phyloP scores from a whole-genome alignment of 2,329 filamentous ascomycete species.

The Cercospora zeae-maydis region DNA sequence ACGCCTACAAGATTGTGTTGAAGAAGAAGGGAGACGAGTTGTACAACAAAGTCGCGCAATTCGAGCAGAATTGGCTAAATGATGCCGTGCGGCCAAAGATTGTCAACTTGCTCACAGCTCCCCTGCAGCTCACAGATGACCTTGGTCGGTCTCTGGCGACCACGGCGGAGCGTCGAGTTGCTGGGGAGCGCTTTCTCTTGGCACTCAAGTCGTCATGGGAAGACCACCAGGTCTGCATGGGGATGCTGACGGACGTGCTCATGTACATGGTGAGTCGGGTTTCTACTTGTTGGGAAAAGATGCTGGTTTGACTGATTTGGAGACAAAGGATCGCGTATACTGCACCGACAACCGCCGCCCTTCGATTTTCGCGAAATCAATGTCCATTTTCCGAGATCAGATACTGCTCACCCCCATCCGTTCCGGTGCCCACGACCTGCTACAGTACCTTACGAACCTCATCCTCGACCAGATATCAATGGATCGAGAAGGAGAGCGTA shows the following conservation, averaged over 20 bases:
- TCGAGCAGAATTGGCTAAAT: conserved; percentile 78
- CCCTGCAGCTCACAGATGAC: conserved; percentile 55
- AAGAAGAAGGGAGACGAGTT: conserved; percentile 79
- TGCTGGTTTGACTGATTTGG: conserved; percentile 25
- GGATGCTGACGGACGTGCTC: conserved; percentile 91
- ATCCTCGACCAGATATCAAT: conserved; percentile 88
- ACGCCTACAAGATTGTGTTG: conserved; percentile 88
- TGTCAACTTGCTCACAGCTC: conserved; percentile 65
- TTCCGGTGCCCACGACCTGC: conserved; percentile 53
- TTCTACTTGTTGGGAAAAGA: neutral
- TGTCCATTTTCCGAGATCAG: conserved; percentile 83
- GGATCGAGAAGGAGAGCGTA: conserved; percentile 84
- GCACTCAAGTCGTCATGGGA: conserved; percentile 77
- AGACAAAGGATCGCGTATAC: conserved; percentile 69
- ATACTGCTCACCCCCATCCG: conserved; percentile 64
- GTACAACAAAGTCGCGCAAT: conserved; percentile 74
- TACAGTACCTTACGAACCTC: conserved; percentile 73
- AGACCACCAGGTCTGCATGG: conserved; percentile 87
- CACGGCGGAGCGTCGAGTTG: conserved; percentile 72
- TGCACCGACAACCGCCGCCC: conserved; percentile 68
- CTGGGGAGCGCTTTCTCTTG: conserved; percentile 78
- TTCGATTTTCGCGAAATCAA: conserved; percentile 78
- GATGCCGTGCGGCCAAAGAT: conserved; percentile 70
- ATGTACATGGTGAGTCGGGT: conserved; percentile 71
- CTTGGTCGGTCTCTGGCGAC: conserved; percentile 48